Evolutionary conservation across 2,329 filamentous ascomycete species (phyloP).

Genomic region (Alternaria ventricosa): DNA sequence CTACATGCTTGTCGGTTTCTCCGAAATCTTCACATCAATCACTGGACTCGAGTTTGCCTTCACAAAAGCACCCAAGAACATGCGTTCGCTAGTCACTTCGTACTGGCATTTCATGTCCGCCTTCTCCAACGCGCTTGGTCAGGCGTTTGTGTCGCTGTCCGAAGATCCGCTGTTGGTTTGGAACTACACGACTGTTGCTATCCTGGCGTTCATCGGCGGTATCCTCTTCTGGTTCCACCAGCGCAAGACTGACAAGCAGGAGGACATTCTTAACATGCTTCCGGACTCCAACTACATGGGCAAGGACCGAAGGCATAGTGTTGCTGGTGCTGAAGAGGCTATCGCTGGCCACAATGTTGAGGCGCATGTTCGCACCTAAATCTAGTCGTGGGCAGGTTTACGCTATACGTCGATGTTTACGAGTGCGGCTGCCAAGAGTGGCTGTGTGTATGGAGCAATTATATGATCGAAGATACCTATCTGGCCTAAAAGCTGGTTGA

Average conservation of each 20-base stretch:
- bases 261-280: constrained; percentile 73
- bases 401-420: not conserved
- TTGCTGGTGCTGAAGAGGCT: constrained; percentile 19
- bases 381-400: not conserved
- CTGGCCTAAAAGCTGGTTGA: not conserved
- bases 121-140: constrained; percentile 72
- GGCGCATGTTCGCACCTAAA: not conserved
- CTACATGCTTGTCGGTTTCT: constrained; percentile 62
- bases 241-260: constrained; percentile 67
- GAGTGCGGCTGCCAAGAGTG: not conserved
- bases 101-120: constrained; percentile 75
- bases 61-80: constrained; percentile 78
- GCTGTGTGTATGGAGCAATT: not conserved
- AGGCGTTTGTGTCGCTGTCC: constrained; percentile 68
- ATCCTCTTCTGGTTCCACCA: constrained; percentile 73
- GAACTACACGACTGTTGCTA: constrained; percentile 72
- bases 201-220: constrained; percentile 68
- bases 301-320: constrained; percentile 37
- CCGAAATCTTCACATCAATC: constrained; percentile 64
- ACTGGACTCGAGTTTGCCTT: constrained; percentile 77
- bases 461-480: constrained; percentile 4
- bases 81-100: constrained; percentile 76
- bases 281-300: constrained; percentile 46
- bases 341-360: not conserved
- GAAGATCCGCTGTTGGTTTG: constrained; percentile 71